Evolutionary conservation across 2,329 filamentous ascomycete genomes (phyloP), one percentile per base, ranked within the genome.

Genomic region (Clarireedia hainanense): DNA sequence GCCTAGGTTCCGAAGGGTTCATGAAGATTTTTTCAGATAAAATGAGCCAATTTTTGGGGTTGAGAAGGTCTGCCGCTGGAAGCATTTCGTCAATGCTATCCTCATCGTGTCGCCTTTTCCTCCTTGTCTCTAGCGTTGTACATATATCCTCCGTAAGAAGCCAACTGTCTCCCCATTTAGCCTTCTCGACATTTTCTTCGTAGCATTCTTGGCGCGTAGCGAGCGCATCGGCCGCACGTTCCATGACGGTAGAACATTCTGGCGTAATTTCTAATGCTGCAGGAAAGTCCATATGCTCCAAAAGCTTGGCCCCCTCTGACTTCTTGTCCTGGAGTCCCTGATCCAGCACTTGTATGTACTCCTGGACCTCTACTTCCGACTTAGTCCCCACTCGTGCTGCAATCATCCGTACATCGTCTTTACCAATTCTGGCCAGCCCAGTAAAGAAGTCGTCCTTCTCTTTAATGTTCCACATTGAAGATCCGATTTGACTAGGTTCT

Each of bases 371-470:
- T 7, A 86, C 67, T 60, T 83, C 79, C 57, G 83, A 85, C 71
- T 97, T 97, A 36, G 82, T 85, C 0, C 75, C 75, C 15, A 96
- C 74, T 0, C 79, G 75, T 7, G 71, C 64, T 1, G 88, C 77
- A 55, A 96, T 85, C 1, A 77, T 80, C 1, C 71, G 71, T 0
- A 86, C 64, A 58, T 90, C 75, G 62, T 83, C 78, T 51, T 74
- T 78, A 0, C 89, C 89, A 2, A 86, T 75, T 0, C 80, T 80
- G 1, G 78, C 75, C 3, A 95, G 69, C 0, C 81, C 78, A 14
- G 79, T 74, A 68, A 89, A 95, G 57, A 96, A 80, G 0, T 74
- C 63, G 1, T 78, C 73, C 67, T 95, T 95, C 66, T 96, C 91
- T 1, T 73, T 63, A 0, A 78, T 58, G 0, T 80, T 84, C 92